A percentile compares a stretch with the other conserved stretches of the same genome.
phyloP scores from a whole-genome alignment of 148 eudicot species.

The Rhododendron williamsianum region DNA sequence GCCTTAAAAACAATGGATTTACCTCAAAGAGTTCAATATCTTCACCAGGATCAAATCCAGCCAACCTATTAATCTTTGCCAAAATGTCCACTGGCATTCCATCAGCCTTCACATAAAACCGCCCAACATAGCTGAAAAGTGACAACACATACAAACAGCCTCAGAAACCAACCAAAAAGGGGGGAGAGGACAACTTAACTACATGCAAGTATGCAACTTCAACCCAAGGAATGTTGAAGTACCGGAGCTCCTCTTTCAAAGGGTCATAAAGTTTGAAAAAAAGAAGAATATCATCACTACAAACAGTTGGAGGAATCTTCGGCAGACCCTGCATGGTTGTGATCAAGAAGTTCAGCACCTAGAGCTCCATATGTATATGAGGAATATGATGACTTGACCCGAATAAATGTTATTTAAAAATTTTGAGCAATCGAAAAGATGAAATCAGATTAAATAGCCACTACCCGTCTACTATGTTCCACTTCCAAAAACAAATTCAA shows the following conservation, averaged over 20 bases:
- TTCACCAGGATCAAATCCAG: slow-evolving; percentile 74
- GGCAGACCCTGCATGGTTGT: slow-evolving; percentile 45
- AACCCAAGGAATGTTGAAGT: neutral
- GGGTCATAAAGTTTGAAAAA: slow-evolving; percentile 96
- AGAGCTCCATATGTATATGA: neutral
- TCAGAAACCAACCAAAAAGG: neutral
- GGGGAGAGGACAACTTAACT: neutral
- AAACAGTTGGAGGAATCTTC: slow-evolving; percentile 60
- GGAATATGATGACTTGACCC: neutral
- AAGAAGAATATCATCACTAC: slow-evolving; percentile 74
- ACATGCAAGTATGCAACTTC: neutral
- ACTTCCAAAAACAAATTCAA: slow-evolving; percentile 82
- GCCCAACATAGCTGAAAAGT: slow-evolving; percentile 66
- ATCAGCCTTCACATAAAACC: slow-evolving; percentile 61
- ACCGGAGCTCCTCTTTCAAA: slow-evolving; percentile 83
- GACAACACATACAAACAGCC: slow-evolving; percentile 8
- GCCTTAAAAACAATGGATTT: slow-evolving; percentile 60
- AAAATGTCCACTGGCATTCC: slow-evolving; percentile 63
- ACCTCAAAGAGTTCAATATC: slow-evolving; percentile 91
- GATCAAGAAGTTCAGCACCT: neutral
- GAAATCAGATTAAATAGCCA: neutral
- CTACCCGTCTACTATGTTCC: slow-evolving; percentile 73
- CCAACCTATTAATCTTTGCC: slow-evolving; percentile 64
- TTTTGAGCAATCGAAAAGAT: neutral
- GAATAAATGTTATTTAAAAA: neutral